These are phyloP conservation scores for Amanita fuliginea DNA, from an alignment of 768 basidiomycete species.

Conservation along the genomic window DNA sequence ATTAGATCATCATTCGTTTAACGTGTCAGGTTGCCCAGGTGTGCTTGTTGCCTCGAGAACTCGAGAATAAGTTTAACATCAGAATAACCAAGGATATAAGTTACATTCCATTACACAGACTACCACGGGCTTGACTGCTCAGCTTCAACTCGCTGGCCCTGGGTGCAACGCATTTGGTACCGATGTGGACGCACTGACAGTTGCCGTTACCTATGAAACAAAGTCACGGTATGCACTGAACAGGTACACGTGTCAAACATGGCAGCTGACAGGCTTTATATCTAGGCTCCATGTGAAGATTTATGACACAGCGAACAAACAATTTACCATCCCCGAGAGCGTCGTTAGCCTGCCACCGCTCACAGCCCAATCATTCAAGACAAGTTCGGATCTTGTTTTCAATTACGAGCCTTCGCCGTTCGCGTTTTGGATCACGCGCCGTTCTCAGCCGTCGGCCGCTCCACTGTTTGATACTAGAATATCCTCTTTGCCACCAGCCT, in stretches of 20 bases:
- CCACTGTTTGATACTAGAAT: conserved; percentile 67
- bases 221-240: conserved; percentile 27
- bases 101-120: conserved; percentile 33
- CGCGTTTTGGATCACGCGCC: conserved; percentile 72
- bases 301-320: conserved; percentile 44
- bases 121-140: conserved; percentile 39
- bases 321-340: conserved; percentile 57
- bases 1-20: background rate
- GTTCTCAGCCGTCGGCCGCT: conserved; percentile 36
- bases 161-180: conserved; percentile 58
- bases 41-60: background rate
- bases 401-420: conserved; percentile 57
- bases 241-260: background rate
- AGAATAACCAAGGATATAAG: conserved; percentile 37
- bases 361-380: conserved; percentile 21
- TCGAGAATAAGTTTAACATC: background rate
- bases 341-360: conserved; percentile 29
- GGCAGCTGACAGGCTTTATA: background rate
- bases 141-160: conserved; percentile 38
- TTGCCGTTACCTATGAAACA: conserved; percentile 59
- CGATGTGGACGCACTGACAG: conserved; percentile 46
- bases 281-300: conserved; percentile 59
- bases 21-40: conserved; percentile 7
- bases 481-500: conserved; percentile 47
- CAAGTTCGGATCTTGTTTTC: conserved; percentile 55